Percentiles rank a stretch among this genome's conserved stretches.
phyloP scores from a whole-genome alignment of 768 basidiomycete species.

The Mycena rebaudengoi region DNA sequence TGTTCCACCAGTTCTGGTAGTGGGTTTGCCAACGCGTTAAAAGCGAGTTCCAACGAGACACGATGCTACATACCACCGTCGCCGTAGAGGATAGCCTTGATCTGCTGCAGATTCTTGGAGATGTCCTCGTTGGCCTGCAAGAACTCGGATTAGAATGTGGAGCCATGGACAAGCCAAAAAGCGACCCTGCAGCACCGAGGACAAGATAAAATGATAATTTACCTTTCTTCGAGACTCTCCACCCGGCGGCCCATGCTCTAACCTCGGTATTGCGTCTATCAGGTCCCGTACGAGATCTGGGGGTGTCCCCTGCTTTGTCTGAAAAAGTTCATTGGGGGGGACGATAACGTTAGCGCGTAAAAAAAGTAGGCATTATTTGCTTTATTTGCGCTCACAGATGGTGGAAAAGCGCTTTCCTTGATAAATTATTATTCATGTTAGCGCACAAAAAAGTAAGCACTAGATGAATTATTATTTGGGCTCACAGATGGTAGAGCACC shows the following conservation, averaged over 20 bases:
- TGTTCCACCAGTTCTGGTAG: constrained; percentile 92
- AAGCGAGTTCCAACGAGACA: constrained; percentile 4
- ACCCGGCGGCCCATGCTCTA: constrained; percentile 79
- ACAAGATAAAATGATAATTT: constrained; percentile 27
- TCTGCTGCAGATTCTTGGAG: constrained; percentile 87
- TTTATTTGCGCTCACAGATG: no score
- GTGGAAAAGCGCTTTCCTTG: no score
- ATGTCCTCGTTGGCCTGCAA: constrained; percentile 87
- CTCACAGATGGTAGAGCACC: no score
- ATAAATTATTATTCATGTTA: no score
- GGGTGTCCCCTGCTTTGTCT: constrained; percentile 87
- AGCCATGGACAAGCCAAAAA: not conserved
- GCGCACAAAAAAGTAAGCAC: no score
- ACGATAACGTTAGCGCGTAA: no score
- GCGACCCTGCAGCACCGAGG: not conserved
- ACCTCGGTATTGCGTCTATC: constrained; percentile 78
- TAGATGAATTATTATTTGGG: no score
- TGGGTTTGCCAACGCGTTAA: constrained; percentile 61
- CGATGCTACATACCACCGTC: constrained; percentile 77
- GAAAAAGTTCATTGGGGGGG: constrained; percentile 87
- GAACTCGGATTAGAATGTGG: constrained; percentile 15
- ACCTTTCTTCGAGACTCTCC: constrained; percentile 86
- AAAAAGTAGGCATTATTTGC: no score
- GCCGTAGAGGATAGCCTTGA: constrained; percentile 87
- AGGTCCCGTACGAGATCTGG: constrained; percentile 87